A percentile compares a stretch with the other conserved stretches of the same genome.
Conservation (phyloP, 805 yeast genomes). For the Yamadazyma phyllophila region DNA sequence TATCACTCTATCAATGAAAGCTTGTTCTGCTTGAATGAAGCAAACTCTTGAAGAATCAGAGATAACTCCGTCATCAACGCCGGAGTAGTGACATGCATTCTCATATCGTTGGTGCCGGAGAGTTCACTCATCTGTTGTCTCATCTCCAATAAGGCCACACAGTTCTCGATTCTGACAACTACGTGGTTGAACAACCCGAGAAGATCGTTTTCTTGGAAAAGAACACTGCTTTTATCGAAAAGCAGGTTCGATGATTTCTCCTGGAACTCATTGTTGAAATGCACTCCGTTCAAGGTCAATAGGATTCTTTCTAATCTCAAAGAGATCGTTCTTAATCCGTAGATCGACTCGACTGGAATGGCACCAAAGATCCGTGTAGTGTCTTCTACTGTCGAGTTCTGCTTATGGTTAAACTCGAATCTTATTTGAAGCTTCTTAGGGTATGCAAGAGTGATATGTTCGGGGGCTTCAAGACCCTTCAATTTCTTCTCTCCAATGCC, state of each 20-base stretch:
- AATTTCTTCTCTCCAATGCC: slow-evolving; percentile 83
- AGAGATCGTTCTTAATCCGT: slow-evolving; percentile 52
- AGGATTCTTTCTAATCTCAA: slow-evolving; percentile 58
- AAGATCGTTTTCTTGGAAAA: slow-evolving; percentile 40
- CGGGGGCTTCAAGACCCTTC: slow-evolving; percentile 94
- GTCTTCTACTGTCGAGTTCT: slow-evolving; percentile 22
- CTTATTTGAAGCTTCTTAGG: slow-evolving; percentile 66
- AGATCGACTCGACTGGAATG: slow-evolving; percentile 44
- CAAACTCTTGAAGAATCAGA: slow-evolving; percentile 9
- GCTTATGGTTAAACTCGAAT: slow-evolving; percentile 41
- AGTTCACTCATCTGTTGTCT: slow-evolving; percentile 29
- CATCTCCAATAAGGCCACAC: slow-evolving; percentile 37
- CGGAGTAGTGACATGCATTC: slow-evolving; percentile 7
- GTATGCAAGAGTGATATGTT: slow-evolving; percentile 73
- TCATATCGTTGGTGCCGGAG: slow-evolving; percentile 18
- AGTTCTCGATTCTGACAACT: slow-evolving; percentile 66
- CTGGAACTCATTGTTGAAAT: slow-evolving; percentile 25
- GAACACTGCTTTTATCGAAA: slow-evolving; percentile 16
- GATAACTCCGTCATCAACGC: slow-evolving; percentile 11
- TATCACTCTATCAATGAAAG: too few species aligned
- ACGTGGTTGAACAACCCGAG: slow-evolving; percentile 60
- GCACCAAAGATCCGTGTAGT: slow-evolving; percentile 38
- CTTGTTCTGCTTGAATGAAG: background rate
- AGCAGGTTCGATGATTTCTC: slow-evolving; percentile 25
- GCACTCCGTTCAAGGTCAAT: slow-evolving; percentile 48